Evolutionary conservation across 306 rosid genomes (phyloP).

Genomic region (Lathyrus oleraceus): DNA sequence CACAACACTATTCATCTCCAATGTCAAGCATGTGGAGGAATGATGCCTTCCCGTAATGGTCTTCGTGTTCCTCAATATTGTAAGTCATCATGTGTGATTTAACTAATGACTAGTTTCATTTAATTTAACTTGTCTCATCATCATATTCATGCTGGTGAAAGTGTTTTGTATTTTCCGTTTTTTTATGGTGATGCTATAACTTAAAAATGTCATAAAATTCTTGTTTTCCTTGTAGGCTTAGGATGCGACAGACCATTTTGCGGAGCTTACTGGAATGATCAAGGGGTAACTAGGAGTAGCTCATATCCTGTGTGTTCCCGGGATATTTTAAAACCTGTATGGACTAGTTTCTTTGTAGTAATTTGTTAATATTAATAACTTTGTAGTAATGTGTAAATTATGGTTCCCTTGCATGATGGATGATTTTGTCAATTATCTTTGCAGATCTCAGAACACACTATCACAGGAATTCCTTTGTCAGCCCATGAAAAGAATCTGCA

Average conservation of each 20-base stretch:
- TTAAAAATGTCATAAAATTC: slow-evolving; percentile 14
- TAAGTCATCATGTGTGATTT: slow-evolving; percentile 43
- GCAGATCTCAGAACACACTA: slow-evolving; percentile 64
- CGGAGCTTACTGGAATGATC: slow-evolving; percentile 80
- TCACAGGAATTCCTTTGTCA: slow-evolving; percentile 60
- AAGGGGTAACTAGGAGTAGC: slow-evolving; percentile 46
- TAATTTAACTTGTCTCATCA: slow-evolving; percentile 19
- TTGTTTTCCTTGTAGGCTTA: slow-evolving; percentile 50
- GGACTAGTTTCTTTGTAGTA: slow-evolving; percentile 31
- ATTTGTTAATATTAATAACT: background rate
- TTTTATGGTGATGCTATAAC: slow-evolving; percentile 29
- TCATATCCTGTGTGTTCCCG: slow-evolving; percentile 59
- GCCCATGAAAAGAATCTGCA: slow-evolving; percentile 80
- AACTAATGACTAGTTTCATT: slow-evolving; percentile 1
- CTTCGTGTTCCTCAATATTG: slow-evolving; percentile 71
- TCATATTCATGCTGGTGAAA: slow-evolving; percentile 17
- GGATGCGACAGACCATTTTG: slow-evolving; percentile 94
- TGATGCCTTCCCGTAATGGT: slow-evolving; percentile 83
- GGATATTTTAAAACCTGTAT: slow-evolving; percentile 71
- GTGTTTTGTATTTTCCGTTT: slow-evolving; percentile 16
- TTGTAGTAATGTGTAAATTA: slow-evolving; percentile 5
- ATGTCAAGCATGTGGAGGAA: slow-evolving; percentile 93
- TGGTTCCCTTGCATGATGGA: slow-evolving; percentile 11
- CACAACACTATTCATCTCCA: slow-evolving; percentile 67
- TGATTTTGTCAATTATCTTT: slow-evolving; percentile 31